Evolutionary conservation across 2,329 filamentous ascomycete species (phyloP).

Genomic region (Capronia epimyces): DNA sequence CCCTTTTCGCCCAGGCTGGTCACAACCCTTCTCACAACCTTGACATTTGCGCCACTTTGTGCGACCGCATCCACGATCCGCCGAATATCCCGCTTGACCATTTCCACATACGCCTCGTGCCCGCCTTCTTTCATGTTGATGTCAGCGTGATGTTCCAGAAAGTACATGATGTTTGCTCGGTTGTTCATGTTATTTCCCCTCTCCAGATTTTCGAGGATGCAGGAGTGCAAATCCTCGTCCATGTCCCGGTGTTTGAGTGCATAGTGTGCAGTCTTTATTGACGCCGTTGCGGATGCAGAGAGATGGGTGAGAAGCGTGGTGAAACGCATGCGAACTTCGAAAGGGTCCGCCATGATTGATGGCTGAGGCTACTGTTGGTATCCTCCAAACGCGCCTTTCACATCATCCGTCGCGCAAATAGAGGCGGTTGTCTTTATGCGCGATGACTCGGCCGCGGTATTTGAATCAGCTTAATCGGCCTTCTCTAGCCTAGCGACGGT

Average conservation of each 20-base stretch:
- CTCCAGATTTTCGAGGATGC: conserved; percentile 93
- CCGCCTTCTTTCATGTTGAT: conserved; percentile 65
- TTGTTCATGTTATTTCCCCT: conserved; percentile 83
- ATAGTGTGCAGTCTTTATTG: conserved; percentile 90
- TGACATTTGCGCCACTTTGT: conserved; percentile 84
- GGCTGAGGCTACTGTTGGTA: conserved; percentile 2
- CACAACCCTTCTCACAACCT: conserved; percentile 79
- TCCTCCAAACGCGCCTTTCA: background rate
- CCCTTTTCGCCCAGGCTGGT: conserved; percentile 63
- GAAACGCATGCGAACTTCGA: conserved; percentile 97
- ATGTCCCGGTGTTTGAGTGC: conserved; percentile 89
- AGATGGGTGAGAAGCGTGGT: conserved; percentile 83
- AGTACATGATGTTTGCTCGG: conserved; percentile 98
- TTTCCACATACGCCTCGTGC: conserved; percentile 75
- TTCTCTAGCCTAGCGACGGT: background rate
- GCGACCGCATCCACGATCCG: conserved; percentile 88
- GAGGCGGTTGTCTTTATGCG: background rate
- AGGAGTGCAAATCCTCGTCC: conserved; percentile 95
- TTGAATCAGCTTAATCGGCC: background rate
- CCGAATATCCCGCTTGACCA: conserved; percentile 92
- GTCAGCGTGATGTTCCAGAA: conserved; percentile 92
- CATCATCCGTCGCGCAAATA: background rate
- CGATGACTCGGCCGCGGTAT: background rate
- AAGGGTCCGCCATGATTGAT: conserved; percentile 71
- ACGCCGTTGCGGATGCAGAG: conserved; percentile 81